Conservation (phyloP, 2,329 filamentous ascomycete species). For the Tolypocladium sp. region DNA sequence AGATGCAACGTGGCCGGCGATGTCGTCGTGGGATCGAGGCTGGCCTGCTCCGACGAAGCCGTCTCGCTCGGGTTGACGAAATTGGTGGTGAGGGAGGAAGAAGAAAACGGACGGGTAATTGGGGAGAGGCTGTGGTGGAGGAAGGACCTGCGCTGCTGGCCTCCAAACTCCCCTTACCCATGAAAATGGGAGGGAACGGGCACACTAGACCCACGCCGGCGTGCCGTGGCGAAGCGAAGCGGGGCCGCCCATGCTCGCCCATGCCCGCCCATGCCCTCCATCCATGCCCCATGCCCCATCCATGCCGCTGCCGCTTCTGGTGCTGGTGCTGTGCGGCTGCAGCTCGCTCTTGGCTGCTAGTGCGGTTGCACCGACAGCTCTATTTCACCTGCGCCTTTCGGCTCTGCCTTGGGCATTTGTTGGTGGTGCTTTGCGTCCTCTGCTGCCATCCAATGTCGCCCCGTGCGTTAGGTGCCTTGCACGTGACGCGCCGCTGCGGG, state of each 20-base stretch:
- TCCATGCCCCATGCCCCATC: not conserved
- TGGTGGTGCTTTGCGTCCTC: not conserved
- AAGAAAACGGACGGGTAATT: constrained; percentile 24
- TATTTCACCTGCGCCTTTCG: not conserved
- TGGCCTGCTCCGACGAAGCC: constrained; percentile 18
- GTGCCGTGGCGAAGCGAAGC: constrained; percentile 13
- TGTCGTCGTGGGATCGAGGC: not conserved
- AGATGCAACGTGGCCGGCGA: not conserved
- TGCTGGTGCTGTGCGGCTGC: not conserved
- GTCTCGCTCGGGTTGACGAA: constrained; percentile 17
- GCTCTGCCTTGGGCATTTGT: not conserved
- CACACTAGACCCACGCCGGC: constrained; percentile 18
- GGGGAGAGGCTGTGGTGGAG: constrained; percentile 28
- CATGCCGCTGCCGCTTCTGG: not conserved
- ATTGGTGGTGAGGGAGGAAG: constrained; percentile 20
- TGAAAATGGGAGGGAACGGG: constrained; percentile 28
- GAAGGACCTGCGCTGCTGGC: constrained; percentile 28
- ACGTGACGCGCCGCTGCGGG: not conserved
- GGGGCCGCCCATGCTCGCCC: constrained; percentile 13
- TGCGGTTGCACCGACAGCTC: constrained; percentile 4
- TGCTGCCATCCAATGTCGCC: not conserved
- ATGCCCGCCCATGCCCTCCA: constrained; percentile 1
- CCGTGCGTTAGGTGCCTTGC: not conserved
- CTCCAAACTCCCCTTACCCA: constrained; percentile 34
- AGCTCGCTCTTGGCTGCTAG: not conserved